Conservation (phyloP, 129 eudicot genomes). For the Ambrosia artemisiifolia region DNA sequence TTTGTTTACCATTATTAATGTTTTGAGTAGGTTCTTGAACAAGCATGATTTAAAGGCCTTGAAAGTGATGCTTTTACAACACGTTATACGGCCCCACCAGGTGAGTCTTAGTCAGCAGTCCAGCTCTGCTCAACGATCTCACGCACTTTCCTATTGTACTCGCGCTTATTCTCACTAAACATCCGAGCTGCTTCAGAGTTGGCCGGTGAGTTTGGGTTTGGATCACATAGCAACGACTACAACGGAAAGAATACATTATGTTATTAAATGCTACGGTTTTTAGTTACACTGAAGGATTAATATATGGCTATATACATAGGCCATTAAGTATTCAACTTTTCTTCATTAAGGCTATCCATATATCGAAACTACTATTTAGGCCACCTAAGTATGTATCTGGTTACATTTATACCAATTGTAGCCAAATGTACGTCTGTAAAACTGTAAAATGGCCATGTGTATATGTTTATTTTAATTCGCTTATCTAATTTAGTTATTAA, state of each 20-base stretch:
- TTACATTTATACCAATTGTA: neutral
- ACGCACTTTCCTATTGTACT: constrained; percentile 70
- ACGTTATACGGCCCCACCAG: neutral
- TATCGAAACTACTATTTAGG: too few relatives aligned
- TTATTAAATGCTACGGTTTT: neutral
- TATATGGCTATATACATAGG: too few relatives aligned
- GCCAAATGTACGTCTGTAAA: neutral
- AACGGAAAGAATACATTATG: constrained; percentile 4
- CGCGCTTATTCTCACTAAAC: constrained; percentile 77
- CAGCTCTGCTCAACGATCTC: constrained; percentile 89
- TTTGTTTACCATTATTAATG: constrained; percentile 18
- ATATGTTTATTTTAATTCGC: neutral
- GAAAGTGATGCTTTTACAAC: constrained; percentile 10
- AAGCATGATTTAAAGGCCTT: constrained; percentile 10
- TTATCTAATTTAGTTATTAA: constrained; percentile 2
- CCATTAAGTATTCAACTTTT: too few relatives aligned
- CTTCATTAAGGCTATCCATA: too few relatives aligned
- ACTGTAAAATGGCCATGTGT: neutral
- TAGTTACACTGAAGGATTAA: too few relatives aligned
- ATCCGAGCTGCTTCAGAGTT: constrained; percentile 80
- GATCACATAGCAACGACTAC: constrained; percentile 75
- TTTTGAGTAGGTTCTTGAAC: constrained; percentile 10
- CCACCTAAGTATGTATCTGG: neutral
- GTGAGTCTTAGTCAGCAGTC: constrained; percentile 62
- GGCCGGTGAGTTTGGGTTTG: constrained; percentile 82